These are phyloP conservation scores for Rubia balearica DNA, from an alignment of 305 asterid genomes.

Conservation along the genomic window DNA sequence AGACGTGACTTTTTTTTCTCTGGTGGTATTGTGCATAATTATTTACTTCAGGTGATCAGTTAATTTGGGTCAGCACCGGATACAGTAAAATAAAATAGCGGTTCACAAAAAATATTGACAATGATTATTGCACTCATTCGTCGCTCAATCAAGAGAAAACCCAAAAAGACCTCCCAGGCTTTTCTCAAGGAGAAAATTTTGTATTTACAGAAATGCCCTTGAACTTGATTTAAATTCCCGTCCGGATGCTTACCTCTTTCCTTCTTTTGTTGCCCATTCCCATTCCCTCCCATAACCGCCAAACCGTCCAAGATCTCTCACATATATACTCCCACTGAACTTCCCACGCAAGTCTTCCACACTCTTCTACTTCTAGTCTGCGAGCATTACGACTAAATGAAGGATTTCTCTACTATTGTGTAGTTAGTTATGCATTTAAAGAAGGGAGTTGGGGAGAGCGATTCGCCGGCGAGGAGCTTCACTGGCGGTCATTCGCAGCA, in stretches of 20 bases:
- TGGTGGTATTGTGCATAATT: too few species aligned
- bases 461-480: conserved; percentile 81
- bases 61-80: too few species aligned
- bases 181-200: not conserved
- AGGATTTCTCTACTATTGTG: too few species aligned
- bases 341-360: conserved; percentile 29
- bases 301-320: conserved; percentile 23
- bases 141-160: not conserved
- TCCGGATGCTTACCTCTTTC: conserved; percentile 19
- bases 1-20: too few species aligned
- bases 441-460: conserved; percentile 91
- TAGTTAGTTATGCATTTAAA: conserved; percentile 49
- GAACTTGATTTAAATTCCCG: not conserved
- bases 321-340: conserved; percentile 9
- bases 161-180: conserved; percentile 2
- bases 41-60: too few species aligned
- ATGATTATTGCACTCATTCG: too few species aligned
- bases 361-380: not conserved
- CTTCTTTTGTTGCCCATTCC: conserved; percentile 33
- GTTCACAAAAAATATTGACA: too few species aligned
- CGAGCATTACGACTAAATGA: too few species aligned
- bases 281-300: conserved; percentile 23
- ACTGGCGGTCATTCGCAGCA: conserved; percentile 53
- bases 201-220: conserved; percentile 29
- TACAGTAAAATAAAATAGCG: too few species aligned